Base-by-base conservation (phyloP, 2,329 filamentous ascomycete species). In the Annulohypoxylon truncatum region DNA sequence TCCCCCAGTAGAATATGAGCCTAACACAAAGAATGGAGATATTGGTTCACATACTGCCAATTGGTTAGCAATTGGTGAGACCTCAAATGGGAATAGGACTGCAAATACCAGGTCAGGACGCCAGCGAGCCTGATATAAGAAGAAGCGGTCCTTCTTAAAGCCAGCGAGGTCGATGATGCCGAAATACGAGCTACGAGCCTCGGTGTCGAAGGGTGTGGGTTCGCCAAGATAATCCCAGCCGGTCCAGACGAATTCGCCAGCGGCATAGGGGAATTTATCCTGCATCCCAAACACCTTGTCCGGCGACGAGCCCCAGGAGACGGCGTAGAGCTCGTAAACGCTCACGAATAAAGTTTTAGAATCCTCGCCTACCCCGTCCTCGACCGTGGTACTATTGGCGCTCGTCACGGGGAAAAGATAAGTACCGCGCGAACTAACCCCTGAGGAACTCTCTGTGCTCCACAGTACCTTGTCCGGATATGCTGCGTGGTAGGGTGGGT, bases 121-220 rank as follows among this genome's bases (percentile, higher is more conserved):
- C 86, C 85, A 88, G 6, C 83, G 81, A 0, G 84, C 74, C 69
- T 87, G 85, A 64, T 87, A 88, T 3, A 87, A 70, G 67, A 80
- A 87, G 73, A 82, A 87, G 0, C 85, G 78, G 62, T 87, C 85
- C 73, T 88, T 88, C 59, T 78, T 80, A 75, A 88, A 88, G 0
- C 85, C 85, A 0, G 85, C 85, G 5, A 87, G 76, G 58, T 88
- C 85, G 28, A 88, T 80, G 61, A 88, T 86, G 8, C 85, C 85
- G 47, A 82, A 87, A 72, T 87, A 88, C 0, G 82, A 83, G 71
- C 82, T 84, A 12, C 83, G 81, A 2, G 83, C 76, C 26, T 48
- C 9, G 10, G 65, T 63, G 68, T 83, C 76, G 69, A 82, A 86
- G 0, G 83, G 83, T 4, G 81, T 82, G 0, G 82, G 82, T 70